Conservation (phyloP, 2,329 filamentous ascomycete species). For the Helotiales sp. region DNA sequence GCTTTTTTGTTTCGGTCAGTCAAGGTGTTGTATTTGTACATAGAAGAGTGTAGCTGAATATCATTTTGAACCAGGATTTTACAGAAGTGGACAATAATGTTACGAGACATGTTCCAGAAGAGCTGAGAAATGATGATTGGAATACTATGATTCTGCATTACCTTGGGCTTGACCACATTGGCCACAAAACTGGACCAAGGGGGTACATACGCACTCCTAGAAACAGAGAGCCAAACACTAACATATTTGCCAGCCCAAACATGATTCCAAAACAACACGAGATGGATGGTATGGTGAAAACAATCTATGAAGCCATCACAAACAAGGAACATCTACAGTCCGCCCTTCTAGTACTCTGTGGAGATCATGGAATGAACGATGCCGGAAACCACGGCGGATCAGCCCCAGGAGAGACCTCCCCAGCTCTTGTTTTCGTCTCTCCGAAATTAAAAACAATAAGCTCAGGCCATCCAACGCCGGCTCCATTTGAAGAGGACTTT, state of each 20-base stretch:
- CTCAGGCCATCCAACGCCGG: constrained; percentile 54
- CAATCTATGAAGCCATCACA: constrained; percentile 78
- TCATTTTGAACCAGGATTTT: constrained; percentile 71
- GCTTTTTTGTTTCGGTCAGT: constrained; percentile 95
- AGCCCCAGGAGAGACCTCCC: constrained; percentile 90
- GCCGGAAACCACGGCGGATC: constrained; percentile 96
- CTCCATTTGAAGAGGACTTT: constrained; percentile 69
- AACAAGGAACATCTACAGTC: constrained; percentile 71
- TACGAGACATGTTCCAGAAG: constrained; percentile 81
- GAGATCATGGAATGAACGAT: constrained; percentile 99
- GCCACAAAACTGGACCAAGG: constrained; percentile 89
- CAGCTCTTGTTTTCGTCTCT: constrained; percentile 88
- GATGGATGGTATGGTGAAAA: constrained; percentile 83
- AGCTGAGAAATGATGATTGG: constrained; percentile 83
- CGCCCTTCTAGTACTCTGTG: constrained; percentile 83
- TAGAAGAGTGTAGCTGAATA: constrained; percentile 38
- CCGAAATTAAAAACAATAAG: constrained; percentile 73
- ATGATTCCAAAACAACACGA: constrained; percentile 94
- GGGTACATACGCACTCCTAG: constrained; percentile 56
- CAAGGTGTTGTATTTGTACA: constrained; percentile 32
- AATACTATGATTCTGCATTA: constrained; percentile 94
- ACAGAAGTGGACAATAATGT: constrained; percentile 98
- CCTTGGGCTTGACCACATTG: constrained; percentile 94
- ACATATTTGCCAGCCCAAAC: constrained; percentile 65
- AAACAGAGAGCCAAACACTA: constrained; percentile 19